Evolutionary conservation across 768 basidiomycete genomes (phyloP), one percentile per base, ranked within the genome.

Genomic region (Imleria badia): DNA sequence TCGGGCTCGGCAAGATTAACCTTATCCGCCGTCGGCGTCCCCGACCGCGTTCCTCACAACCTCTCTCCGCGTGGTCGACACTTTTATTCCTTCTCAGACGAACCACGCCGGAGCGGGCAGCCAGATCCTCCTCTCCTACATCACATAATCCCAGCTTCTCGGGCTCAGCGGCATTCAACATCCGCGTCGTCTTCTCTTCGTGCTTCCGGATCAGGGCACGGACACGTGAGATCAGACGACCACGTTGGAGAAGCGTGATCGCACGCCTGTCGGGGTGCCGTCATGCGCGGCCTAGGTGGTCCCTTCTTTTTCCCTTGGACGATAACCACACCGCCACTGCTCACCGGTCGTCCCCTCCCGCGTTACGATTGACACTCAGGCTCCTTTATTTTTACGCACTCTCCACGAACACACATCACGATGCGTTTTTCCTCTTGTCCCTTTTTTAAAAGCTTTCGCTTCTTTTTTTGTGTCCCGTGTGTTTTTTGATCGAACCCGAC

Each of bases 1-100:
- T 67, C 71, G 13, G 61, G 72, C 61, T 67, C 67, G 66, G 54
- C 53, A 30, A 60, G 65, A 55, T 36, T 65, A 40, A 54, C 52
- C 65, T 51, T 58, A 52, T 56, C 61, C 55, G 31, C 66, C 45
- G 26, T 38, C 50, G 44, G 52, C 19, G 36, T 50, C 20, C 53
- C 54, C 38, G 63, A 69, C 52, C 69, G 46, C 43, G 36, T 52
- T 30, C 35, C 40, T 33, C 59, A 33, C 50, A 55, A 59, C 41
- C 15, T 33, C 23, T 51, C 54, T 26, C 46, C 40, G 40, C 65
- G 35, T 33, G 47, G 39, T 26, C 52, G 62, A 50, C 59, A 50
- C 26, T 45, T 56, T 48, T 50, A 48, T 47, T 22, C 57, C 15
- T 55, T 59, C 33, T 45, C 60, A 36, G 55, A 56, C 11, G 65